Percentiles rank a stretch among this genome's conserved stretches.
Evolutionary conservation across 306 rosid species (phyloP).

Genomic region (Adenanthera pavonina): DNA sequence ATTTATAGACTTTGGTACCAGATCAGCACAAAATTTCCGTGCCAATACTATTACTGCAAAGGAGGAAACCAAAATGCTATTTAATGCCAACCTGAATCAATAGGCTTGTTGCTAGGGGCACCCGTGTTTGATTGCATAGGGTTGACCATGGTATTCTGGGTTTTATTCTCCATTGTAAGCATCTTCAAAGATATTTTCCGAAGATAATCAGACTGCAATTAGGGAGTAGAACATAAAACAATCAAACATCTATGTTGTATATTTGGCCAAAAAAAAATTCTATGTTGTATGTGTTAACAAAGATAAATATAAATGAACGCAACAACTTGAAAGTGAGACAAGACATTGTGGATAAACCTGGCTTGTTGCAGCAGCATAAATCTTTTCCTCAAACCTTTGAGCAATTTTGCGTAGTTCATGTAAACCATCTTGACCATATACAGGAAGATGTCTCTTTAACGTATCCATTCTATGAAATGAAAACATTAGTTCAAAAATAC

Average conservation of each 20-base stretch:
- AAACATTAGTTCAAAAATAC: constrained; percentile 2
- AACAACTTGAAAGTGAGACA: not conserved
- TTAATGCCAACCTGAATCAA: constrained; percentile 62
- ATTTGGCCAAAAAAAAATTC: not conserved
- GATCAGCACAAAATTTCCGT: not conserved
- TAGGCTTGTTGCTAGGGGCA: constrained; percentile 64
- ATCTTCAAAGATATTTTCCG: constrained; percentile 24
- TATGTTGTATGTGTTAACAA: not conserved
- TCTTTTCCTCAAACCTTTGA: constrained; percentile 83
- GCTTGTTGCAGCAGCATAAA: constrained; percentile 61
- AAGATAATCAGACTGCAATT: constrained; percentile 37
- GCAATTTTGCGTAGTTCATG: constrained; percentile 68
- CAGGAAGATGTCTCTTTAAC: constrained; percentile 69
- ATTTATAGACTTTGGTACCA: not conserved
- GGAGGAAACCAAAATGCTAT: not conserved
- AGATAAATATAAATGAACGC: constrained; percentile 15
- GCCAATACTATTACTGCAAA: not conserved
- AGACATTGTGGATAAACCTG: constrained; percentile 54
- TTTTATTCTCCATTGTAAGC: constrained; percentile 48
- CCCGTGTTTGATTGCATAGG: constrained; percentile 43
- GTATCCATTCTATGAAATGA: constrained; percentile 67
- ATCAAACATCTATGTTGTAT: constrained; percentile 10
- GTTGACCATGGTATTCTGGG: constrained; percentile 45
- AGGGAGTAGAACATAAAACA: not conserved
- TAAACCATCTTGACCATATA: constrained; percentile 66